These are phyloP conservation scores for Escallonia rubra DNA, from an alignment of 129 eudicot genomes.

Conservation along the genomic window DNA sequence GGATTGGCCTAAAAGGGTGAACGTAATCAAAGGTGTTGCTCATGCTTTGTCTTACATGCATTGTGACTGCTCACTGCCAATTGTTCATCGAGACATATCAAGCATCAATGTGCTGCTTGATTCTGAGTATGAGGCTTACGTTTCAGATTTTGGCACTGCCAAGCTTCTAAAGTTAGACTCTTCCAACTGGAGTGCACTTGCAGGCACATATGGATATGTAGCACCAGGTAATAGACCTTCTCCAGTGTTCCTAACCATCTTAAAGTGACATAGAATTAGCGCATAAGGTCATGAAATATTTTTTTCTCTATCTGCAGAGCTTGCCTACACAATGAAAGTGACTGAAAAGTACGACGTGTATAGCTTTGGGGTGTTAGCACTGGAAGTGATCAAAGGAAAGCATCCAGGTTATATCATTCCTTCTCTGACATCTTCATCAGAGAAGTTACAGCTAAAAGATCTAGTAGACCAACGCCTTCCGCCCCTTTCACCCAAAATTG, in stretches of 20 bases:
- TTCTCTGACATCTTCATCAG: conserved; percentile 1
- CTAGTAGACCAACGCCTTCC: conserved; percentile 27
- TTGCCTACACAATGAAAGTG: conserved; percentile 21
- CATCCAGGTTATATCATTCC: conserved; percentile 21
- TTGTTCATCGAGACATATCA: conserved; percentile 41
- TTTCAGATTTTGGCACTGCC: conserved; percentile 40
- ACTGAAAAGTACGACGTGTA: conserved; percentile 24
- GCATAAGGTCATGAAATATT: no score
- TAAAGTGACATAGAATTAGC: no score
- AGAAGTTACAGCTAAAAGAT: no score
- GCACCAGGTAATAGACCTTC: conserved; percentile 26
- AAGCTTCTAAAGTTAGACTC: conserved; percentile 26
- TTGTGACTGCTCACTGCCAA: conserved; percentile 27
- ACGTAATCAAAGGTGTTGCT: conserved; percentile 26
- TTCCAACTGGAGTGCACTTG: conserved; percentile 28
- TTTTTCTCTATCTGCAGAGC: neutral
- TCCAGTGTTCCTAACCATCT: no score
- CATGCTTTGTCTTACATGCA: conserved; percentile 41
- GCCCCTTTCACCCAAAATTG: conserved; percentile 7
- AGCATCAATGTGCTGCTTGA: conserved; percentile 39
- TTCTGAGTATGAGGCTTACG: conserved; percentile 14
- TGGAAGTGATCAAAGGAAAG: conserved; percentile 23
- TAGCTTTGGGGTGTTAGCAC: conserved; percentile 22
- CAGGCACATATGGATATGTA: conserved; percentile 36
- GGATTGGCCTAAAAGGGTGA: conserved; percentile 30